A percentile compares a stretch with the other conserved stretches of the same genome.
phyloP scores from a whole-genome alignment of 2,329 filamentous ascomycete genomes.

The Coniella vitis region DNA sequence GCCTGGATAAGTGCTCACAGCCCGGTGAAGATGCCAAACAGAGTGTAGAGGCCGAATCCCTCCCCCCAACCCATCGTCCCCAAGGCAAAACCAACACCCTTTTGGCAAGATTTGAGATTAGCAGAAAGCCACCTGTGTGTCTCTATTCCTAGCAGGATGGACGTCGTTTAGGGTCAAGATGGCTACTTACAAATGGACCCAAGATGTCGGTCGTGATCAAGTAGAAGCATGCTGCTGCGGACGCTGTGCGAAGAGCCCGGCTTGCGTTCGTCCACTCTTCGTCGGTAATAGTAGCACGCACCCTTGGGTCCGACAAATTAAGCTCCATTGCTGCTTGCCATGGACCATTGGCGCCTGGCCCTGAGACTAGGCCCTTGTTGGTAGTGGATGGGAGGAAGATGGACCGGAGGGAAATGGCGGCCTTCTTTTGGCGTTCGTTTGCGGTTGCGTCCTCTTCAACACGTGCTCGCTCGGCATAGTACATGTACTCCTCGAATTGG shows the following conservation, averaged over 20 bases:
- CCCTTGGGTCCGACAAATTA: conserved; percentile 10
- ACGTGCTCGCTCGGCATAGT: conserved; percentile 12
- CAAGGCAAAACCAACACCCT: conserved; percentile 25
- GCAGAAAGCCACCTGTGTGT: background rate
- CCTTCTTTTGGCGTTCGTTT: background rate
- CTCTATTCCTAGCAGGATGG: background rate
- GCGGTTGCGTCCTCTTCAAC: conserved; percentile 8
- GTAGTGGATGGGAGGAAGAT: conserved; percentile 7
- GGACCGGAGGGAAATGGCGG: conserved; percentile 5
- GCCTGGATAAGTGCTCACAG: conserved; percentile 23
- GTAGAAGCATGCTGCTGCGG: conserved; percentile 37
- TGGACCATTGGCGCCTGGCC: conserved; percentile 2
- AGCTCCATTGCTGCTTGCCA: conserved; percentile 8
- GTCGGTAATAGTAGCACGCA: conserved; percentile 9
- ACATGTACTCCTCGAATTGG: conserved; percentile 15
- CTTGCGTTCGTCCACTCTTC: conserved; percentile 15
- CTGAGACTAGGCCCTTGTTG: background rate
- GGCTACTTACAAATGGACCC: conserved; percentile 26
- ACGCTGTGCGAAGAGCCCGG: conserved; percentile 36
- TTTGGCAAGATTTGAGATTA: background rate
- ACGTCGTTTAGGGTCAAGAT: background rate
- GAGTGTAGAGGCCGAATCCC: conserved; percentile 35
- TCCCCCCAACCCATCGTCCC: conserved; percentile 25
- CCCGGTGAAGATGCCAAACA: conserved; percentile 31
- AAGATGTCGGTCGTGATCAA: conserved; percentile 40